phyloP scores from a whole-genome alignment of 1,284 basidiomycete genomes.

The Polyporus tsugae region DNA sequence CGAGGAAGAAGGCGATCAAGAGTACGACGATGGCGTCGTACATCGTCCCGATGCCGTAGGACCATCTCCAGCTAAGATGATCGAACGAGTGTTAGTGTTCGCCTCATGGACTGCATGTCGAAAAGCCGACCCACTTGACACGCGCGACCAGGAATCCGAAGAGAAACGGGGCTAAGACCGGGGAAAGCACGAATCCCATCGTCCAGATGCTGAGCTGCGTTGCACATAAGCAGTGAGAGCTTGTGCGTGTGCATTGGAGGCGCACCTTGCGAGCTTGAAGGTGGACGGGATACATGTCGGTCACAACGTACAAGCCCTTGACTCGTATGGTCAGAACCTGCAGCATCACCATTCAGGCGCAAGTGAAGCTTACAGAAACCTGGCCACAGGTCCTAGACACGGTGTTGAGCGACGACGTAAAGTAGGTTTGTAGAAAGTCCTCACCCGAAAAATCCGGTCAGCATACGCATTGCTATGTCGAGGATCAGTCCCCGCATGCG shows the following conservation, averaged over 20 bases:
- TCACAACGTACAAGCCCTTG: slow-evolving; percentile 69
- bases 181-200: slow-evolving; percentile 69
- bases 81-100: no score
- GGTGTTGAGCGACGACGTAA: not conserved
- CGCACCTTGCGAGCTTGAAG: slow-evolving; percentile 72
- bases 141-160: slow-evolving; percentile 75
- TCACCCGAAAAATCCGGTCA: slow-evolving; percentile 74
- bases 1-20: slow-evolving; percentile 62
- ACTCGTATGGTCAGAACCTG: not conserved
- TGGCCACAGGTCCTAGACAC: slow-evolving; percentile 65
- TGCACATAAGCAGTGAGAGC: not conserved
- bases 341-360: not conserved
- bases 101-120: no score
- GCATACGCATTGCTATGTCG: slow-evolving; percentile 67
- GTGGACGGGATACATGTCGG: slow-evolving; percentile 78
- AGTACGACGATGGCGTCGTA: slow-evolving; percentile 62
- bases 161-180: slow-evolving; percentile 71
- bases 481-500: not conserved
- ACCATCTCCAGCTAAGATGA: slow-evolving; percentile 67
- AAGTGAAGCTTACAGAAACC: slow-evolving; percentile 60
- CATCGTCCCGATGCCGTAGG: slow-evolving; percentile 71
- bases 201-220: slow-evolving; percentile 72
- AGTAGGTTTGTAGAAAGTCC: not conserved
- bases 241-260: not conserved
- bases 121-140: slow-evolving; percentile 46